Evolutionary conservation across 106 monocot genomes (phyloP), one percentile per base, ranked within the genome.

Genomic region (Narthecium ossifragum): DNA sequence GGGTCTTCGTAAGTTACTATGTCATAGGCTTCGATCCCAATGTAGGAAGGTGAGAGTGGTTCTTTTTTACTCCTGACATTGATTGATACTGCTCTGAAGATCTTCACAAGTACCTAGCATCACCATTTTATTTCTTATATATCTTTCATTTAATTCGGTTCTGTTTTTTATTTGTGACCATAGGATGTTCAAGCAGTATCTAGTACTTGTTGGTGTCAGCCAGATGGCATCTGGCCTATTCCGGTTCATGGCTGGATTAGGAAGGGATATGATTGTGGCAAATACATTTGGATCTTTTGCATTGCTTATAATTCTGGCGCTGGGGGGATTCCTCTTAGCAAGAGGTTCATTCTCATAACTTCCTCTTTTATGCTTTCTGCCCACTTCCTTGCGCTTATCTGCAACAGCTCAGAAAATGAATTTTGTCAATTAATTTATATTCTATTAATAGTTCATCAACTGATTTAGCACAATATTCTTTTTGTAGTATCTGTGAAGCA

Each of bases 21-120:
- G 65, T 73, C 9, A 65, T 73, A 8, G 73, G 73, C 12, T 73
- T 48, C 24, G 73, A 73, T 40, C 73, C 71, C 7, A 63, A 56
- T 56, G 59, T 27, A 13, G 43, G 52, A 26, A 72, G 73, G 73
- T 65, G 29, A 59, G 72, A 56, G n/a, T n/a, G n/a, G n/a, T n/a
- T n/a, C n/a, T n/a, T n/a, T n/a, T 49, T 12, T 4, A 39, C 0
- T 6, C 18, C 22, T 22, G n/a, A n/a, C n/a, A n/a, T n/a, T n/a
- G n/a, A n/a, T n/a, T n/a, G n/a, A n/a, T n/a, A n/a, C n/a, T n/a
- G n/a, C n/a, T n/a, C n/a, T n/a, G n/a, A n/a, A n/a, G n/a, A n/a
- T n/a, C n/a, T n/a, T n/a, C n/a, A n/a, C n/a, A n/a, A n/a, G n/a
- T n/a, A n/a, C n/a, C n/a, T n/a, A n/a, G n/a, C n/a, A n/a, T n/a